Percentiles rank a stretch among this genome's conserved stretches.
Evolutionary conservation across 140 eudicot species (phyloP).

Genomic region (Flaveria floridana): DNA sequence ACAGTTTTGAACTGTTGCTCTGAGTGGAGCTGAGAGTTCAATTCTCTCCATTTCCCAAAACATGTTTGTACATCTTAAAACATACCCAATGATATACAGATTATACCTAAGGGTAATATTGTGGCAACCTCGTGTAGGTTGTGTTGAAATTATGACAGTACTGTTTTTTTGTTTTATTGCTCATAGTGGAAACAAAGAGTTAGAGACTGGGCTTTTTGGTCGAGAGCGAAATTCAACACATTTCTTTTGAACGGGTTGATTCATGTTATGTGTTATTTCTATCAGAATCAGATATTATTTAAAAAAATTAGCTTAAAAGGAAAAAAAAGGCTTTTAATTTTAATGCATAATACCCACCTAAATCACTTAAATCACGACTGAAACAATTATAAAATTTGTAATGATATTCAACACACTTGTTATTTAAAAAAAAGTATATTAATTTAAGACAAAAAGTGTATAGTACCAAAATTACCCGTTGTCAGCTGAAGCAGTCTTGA

Average conservation of each 20-base stretch:
- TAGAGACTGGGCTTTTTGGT: not conserved
- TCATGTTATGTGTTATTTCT: not conserved
- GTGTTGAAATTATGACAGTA: not conserved
- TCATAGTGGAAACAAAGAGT: not conserved
- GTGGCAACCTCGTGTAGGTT: not conserved
- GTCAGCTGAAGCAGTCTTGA: too few relatives aligned
- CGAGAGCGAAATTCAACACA: not conserved
- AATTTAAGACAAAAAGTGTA: too few relatives aligned
- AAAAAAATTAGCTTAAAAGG: not conserved
- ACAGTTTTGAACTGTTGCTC: not conserved
- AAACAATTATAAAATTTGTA: not conserved
- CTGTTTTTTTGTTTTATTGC: not conserved
- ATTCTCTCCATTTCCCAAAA: slow-evolving; percentile 87
- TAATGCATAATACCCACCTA: not conserved
- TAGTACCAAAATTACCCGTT: too few relatives aligned
- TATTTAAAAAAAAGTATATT: too few relatives aligned
- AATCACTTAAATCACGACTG: not conserved
- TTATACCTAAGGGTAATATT: not conserved
- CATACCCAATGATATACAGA: too few relatives aligned
- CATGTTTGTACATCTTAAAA: not conserved
- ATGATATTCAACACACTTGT: too few relatives aligned
- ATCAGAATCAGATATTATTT: not conserved
- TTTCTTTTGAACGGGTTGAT: not conserved
- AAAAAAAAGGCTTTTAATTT: not conserved
- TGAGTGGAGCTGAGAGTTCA: not conserved